Evolutionary conservation across 805 yeast species (phyloP).

Genomic region (Yarrowia phangngaensis): DNA sequence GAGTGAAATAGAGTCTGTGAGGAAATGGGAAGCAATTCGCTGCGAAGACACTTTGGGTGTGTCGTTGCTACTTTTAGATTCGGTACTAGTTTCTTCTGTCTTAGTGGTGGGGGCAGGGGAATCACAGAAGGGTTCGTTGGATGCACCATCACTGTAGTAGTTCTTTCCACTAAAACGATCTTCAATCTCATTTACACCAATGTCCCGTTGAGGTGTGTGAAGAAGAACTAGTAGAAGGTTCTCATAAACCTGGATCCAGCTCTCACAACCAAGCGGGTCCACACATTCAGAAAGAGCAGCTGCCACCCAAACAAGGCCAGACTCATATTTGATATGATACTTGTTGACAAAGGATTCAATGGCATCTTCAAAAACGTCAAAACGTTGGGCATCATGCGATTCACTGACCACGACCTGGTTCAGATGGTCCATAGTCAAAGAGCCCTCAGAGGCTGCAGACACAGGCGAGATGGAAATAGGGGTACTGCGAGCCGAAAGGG

Average conservation of each 20-base stretch:
- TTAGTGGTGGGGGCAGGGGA: conserved; percentile 36
- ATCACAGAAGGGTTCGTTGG: conserved; percentile 23
- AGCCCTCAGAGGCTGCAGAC: conserved; percentile 25
- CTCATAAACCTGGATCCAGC: conserved; percentile 22
- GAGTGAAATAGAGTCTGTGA: conserved; percentile 63
- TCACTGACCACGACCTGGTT: conserved; percentile 28
- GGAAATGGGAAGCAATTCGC: conserved; percentile 37
- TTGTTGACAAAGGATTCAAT: conserved; percentile 61
- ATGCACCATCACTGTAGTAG: conserved; percentile 5
- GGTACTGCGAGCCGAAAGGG: conserved; percentile 23
- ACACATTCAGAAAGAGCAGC: conserved; percentile 85
- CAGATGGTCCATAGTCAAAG: conserved; percentile 25
- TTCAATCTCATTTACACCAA: conserved; percentile 24
- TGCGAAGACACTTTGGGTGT: conserved; percentile 37
- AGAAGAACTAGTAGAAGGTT: conserved; percentile 14
- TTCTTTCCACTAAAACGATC: conserved; percentile 19
- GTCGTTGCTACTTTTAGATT: conserved; percentile 21
- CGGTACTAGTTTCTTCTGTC: conserved; percentile 34
- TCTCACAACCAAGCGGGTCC: conserved; percentile 49
- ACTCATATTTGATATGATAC: conserved; percentile 84
- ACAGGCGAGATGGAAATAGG: conserved; percentile 20
- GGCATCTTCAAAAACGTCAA: conserved; percentile 49
- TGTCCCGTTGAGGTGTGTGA: conserved; percentile 20
- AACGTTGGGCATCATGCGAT: conserved; percentile 30
- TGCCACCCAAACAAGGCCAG: conserved; percentile 85